These are phyloP conservation scores for Syzygium grande DNA, from an alignment of 345 rosid genomes.

Conservation along the genomic window DNA sequence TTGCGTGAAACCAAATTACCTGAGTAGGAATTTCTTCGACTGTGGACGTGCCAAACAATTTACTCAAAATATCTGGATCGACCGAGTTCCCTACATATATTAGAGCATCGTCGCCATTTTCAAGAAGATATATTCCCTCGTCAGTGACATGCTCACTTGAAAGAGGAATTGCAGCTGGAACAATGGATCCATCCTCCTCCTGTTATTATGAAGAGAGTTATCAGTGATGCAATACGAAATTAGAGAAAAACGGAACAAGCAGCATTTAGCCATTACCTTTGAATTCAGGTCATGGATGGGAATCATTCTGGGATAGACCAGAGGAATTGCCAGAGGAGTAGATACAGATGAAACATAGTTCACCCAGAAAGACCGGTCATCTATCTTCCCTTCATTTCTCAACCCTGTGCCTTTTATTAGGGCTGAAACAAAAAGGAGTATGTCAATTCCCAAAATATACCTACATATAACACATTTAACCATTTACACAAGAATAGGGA, in stretches of 20 bases:
- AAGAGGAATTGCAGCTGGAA: slow-evolving; percentile 74
- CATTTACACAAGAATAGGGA: background rate
- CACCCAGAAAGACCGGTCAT: slow-evolving; percentile 88
- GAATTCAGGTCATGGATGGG: slow-evolving; percentile 68
- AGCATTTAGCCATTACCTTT: slow-evolving; percentile 27
- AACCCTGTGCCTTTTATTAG: slow-evolving; percentile 74
- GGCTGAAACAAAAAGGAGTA: slow-evolving; percentile 33
- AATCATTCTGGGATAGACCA: slow-evolving; percentile 86
- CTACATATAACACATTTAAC: background rate
- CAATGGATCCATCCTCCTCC: slow-evolving; percentile 48
- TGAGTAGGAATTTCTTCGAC: slow-evolving; percentile 63
- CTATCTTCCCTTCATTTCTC: slow-evolving; percentile 78
- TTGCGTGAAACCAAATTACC: slow-evolving; percentile 28
- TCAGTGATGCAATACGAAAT: slow-evolving; percentile 1
- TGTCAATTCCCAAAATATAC: background rate
- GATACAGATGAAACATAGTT: slow-evolving; percentile 62
- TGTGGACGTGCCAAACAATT: slow-evolving; percentile 54
- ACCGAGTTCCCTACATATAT: slow-evolving; percentile 74
- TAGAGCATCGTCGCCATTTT: slow-evolving; percentile 83
- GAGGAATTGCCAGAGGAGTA: slow-evolving; percentile 63
- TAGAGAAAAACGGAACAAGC: background rate
- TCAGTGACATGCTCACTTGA: slow-evolving; percentile 74
- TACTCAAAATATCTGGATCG: slow-evolving; percentile 47
- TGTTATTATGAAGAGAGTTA: slow-evolving; percentile 15
- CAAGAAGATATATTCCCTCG: slow-evolving; percentile 87